Evolutionary conservation across 2,329 filamentous ascomycete genomes (phyloP).

Genomic region (Aspergillus luchuensis): DNA sequence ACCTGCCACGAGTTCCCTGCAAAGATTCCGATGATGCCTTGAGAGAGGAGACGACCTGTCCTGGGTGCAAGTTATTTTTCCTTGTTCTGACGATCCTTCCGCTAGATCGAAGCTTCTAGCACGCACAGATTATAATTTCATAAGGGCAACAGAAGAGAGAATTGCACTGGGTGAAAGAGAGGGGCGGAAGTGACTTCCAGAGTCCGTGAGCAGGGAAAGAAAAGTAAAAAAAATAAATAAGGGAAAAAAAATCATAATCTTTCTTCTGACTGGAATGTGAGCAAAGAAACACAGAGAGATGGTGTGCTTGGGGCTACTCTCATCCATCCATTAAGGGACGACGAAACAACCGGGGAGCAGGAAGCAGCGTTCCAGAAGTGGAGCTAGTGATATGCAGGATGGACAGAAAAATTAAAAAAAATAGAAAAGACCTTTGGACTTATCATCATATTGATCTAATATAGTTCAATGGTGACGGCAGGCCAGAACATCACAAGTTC

Average conservation of each 20-base stretch:
- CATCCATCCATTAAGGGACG: conserved; percentile 7
- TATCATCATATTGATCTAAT: conserved; percentile 9
- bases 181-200: too few relatives aligned
- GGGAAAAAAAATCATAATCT: background rate
- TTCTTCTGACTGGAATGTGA: conserved; percentile 3
- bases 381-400: conserved; percentile 21
- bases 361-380: conserved; percentile 15
- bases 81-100: conserved; percentile 1
- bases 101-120: background rate
- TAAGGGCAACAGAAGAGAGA: background rate
- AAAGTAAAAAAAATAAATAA: background rate
- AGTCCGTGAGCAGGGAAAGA: background rate
- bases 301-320: background rate
- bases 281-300: background rate
- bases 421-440: conserved; percentile 18
- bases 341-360: background rate
- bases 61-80: background rate
- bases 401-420: background rate
- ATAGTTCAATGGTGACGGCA: conserved; percentile 17
- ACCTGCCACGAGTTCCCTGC: background rate
- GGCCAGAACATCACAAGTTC: conserved; percentile 5
- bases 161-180: too few relatives aligned
- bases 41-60: too few relatives aligned
- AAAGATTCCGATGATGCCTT: background rate
- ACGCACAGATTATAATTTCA: background rate